Evolutionary conservation across 2,329 filamentous ascomycete species (phyloP).

Genomic region (Tolypocladium album): DNA sequence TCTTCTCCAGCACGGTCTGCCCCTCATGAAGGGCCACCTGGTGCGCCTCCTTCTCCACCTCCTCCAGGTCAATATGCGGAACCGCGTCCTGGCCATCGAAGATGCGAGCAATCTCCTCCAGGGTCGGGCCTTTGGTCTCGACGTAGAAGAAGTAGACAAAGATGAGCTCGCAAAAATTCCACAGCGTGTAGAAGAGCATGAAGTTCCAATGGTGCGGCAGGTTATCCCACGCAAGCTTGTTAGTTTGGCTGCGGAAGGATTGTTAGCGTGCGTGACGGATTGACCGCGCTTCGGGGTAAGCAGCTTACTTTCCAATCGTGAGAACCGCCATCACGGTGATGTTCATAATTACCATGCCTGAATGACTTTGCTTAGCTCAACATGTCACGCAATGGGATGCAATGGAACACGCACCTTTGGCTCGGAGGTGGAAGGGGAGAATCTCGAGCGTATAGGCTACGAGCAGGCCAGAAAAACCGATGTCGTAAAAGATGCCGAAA

Average conservation of each 20-base stretch:
- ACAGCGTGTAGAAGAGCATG: constrained; percentile 55
- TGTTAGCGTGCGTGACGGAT: background rate
- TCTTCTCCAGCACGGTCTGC: background rate
- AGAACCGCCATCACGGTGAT: constrained; percentile 51
- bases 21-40: constrained; percentile 12
- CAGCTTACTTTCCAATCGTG: constrained; percentile 46
- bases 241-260: constrained; percentile 33
- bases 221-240: constrained; percentile 51
- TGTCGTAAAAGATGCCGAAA: constrained; percentile 48
- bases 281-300: background rate
- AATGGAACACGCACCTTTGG: constrained; percentile 28
- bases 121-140: constrained; percentile 60
- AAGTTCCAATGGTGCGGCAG: constrained; percentile 53
- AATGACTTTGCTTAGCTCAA: background rate
- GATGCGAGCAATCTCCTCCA: constrained; percentile 33
- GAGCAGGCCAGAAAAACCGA: constrained; percentile 47
- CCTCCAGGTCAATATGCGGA: constrained; percentile 40
- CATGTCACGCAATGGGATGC: background rate
- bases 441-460: constrained; percentile 49
- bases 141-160: constrained; percentile 59
- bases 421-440: constrained; percentile 45
- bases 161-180: constrained; percentile 48
- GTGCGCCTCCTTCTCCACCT: constrained; percentile 41
- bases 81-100: constrained; percentile 56
- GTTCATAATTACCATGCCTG: constrained; percentile 53